Conservation (phyloP, 768 basidiomycete species). For the Panellus pusillus region DNA sequence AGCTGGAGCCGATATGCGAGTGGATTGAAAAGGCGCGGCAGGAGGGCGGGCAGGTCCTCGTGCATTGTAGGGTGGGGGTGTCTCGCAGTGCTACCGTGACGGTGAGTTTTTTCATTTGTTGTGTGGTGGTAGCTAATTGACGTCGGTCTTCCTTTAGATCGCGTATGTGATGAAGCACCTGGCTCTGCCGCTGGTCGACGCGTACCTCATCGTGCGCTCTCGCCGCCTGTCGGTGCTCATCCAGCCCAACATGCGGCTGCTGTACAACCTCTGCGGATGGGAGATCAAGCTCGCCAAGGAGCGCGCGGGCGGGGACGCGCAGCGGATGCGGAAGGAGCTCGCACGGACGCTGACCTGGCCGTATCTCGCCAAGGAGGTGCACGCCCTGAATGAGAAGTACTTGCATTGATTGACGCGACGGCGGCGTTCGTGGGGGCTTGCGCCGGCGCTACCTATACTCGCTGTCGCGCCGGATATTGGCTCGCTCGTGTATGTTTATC, state of each 20-base stretch:
- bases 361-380: slow-evolving; percentile 81
- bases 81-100: slow-evolving; percentile 92
- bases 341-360: slow-evolving; percentile 79
- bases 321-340: slow-evolving; percentile 55
- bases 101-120: slow-evolving; percentile 42
- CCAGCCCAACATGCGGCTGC: slow-evolving; percentile 93
- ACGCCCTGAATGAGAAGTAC: slow-evolving; percentile 85
- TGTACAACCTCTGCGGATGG: slow-evolving; percentile 95
- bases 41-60: slow-evolving; percentile 86
- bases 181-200: slow-evolving; percentile 81
- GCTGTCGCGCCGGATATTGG: not conserved
- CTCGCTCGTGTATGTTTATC: not conserved
- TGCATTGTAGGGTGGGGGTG: slow-evolving; percentile 99
- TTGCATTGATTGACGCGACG: slow-evolving; percentile 35
- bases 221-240: slow-evolving; percentile 87
- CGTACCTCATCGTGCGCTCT: slow-evolving; percentile 91
- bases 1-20: slow-evolving; percentile 83
- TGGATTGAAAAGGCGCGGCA: slow-evolving; percentile 89
- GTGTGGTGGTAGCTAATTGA: too few species aligned
- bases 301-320: slow-evolving; percentile 55
- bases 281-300: slow-evolving; percentile 88
- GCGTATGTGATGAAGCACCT: slow-evolving; percentile 98
- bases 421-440: not conserved
- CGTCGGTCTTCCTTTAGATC: slow-evolving; percentile 50
- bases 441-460: not conserved